phyloP scores from a whole-genome alignment of 140 eudicot species.

The Erigeron philadelphicus region DNA sequence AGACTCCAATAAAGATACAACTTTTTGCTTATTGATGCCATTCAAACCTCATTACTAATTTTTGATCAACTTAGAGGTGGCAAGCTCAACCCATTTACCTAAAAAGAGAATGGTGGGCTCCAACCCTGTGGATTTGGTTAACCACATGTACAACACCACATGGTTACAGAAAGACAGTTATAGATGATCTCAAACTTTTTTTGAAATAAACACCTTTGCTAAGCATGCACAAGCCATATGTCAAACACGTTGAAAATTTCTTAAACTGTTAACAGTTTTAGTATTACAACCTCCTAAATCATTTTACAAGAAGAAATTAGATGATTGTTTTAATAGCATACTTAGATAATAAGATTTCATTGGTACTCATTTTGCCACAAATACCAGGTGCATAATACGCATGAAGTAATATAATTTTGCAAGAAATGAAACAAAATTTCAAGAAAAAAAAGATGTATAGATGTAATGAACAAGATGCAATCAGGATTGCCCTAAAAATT shows the following conservation, averaged over 20 bases:
- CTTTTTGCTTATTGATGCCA: slow-evolving; percentile 11
- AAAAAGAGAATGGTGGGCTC: not conserved
- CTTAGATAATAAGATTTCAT: too few relatives aligned
- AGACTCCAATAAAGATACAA: not conserved
- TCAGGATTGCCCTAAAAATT: slow-evolving; percentile 11
- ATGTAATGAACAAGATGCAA: slow-evolving; percentile 27
- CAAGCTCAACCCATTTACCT: not conserved
- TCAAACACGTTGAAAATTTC: too few relatives aligned
- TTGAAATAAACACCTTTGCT: too few relatives aligned
- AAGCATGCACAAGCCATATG: too few relatives aligned
- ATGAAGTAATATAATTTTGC: not conserved
- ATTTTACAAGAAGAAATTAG: too few relatives aligned
- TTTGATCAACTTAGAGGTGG: slow-evolving; percentile 24
- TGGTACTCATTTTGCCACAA: slow-evolving; percentile 3
- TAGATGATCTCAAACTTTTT: too few relatives aligned
- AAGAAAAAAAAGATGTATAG: slow-evolving; percentile 16
- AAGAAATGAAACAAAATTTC: slow-evolving; percentile 15
- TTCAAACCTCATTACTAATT: slow-evolving; percentile 1
- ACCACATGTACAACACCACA: too few relatives aligned
- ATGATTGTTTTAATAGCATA: too few relatives aligned
- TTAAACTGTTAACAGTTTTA: too few relatives aligned
- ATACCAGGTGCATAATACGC: not conserved
- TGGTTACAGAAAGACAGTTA: too few relatives aligned
- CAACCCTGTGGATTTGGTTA: too few relatives aligned
- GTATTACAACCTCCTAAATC: too few relatives aligned